Conservation (phyloP, 495 filamentous ascomycete species). For the Amniculicola lignicola region DNA sequence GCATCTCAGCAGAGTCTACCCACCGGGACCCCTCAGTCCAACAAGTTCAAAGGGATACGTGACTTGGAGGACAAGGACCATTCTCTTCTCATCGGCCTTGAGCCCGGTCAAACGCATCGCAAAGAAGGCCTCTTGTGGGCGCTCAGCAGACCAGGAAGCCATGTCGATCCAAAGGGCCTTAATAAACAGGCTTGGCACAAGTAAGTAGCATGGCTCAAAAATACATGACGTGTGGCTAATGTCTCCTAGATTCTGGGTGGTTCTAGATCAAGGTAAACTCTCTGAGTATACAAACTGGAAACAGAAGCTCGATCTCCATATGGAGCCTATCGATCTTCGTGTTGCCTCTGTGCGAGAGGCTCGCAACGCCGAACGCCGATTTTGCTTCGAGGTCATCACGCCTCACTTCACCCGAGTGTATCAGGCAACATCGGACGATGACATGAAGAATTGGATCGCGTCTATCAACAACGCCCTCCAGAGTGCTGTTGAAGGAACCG, state of each 20-base stretch:
- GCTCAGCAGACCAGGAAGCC: slow-evolving; percentile 85
- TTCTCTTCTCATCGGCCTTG: slow-evolving; percentile 39
- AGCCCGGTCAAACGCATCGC: slow-evolving; percentile 52
- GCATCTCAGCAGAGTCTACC: slow-evolving; percentile 41
- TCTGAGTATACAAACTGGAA: slow-evolving; percentile 99
- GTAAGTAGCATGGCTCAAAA: slow-evolving; percentile 55
- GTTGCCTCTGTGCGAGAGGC: slow-evolving; percentile 97
- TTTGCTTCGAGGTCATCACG: slow-evolving; percentile 98
- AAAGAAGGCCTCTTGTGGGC: slow-evolving; percentile 97
- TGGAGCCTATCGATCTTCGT: slow-evolving; percentile 95
- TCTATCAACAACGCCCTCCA: slow-evolving; percentile 97
- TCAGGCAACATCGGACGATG: slow-evolving; percentile 95
- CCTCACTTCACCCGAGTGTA: slow-evolving; percentile 96
- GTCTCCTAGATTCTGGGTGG: slow-evolving; percentile 84
- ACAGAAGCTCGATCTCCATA: slow-evolving; percentile 90
- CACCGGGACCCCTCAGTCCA: slow-evolving; percentile 52
- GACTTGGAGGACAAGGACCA: slow-evolving; percentile 82
- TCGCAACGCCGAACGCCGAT: slow-evolving; percentile 87
- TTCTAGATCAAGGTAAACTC: slow-evolving; percentile 90
- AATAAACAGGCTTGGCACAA: slow-evolving; percentile 99
- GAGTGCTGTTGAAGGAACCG: slow-evolving; percentile 85
- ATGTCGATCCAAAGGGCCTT: slow-evolving; percentile 88
- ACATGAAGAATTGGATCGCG: slow-evolving; percentile 95
- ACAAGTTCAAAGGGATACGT: slow-evolving; percentile 80
- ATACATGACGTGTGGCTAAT: slow-evolving; percentile 3